Evolutionary conservation across 305 asterid species (phyloP), one percentile per base, ranked within the genome.

Genomic region (Euphrasia arctica): DNA sequence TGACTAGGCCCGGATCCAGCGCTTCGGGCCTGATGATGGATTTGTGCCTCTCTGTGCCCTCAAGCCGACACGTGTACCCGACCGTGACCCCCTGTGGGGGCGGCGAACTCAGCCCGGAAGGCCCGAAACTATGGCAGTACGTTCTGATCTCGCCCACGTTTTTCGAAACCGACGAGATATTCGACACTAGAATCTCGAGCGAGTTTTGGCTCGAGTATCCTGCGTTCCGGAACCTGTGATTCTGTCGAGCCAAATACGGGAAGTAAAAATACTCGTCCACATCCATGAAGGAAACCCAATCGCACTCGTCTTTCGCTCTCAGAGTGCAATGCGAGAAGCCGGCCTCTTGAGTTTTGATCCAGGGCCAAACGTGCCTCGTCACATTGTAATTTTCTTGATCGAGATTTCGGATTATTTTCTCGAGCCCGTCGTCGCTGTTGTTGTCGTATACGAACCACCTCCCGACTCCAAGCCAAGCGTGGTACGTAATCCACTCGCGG

Each of bases 291-390:
- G 85, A 89, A 41, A 89, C 90, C 96, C 95, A 86, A 12, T 84
- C 77, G 14, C 95, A 86, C 0, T 74, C 72, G 42, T 72, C 82
- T 45, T 82, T 65, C 0, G 95, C 90, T 54, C 82, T 77, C 60
- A 89, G 28, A 0, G 90, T 89, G 55, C 96, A 89, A 48, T 89
- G 92, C 2, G 95, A 76, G 32, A 89, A 80, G 2, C 96, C 95
- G 0, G 92, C 92, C 66, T 89, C 96, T 22, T 89, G 96, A 9
- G 85, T 78, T 72, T 89, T 89, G 74, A 84, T 76, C 96, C 96
- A 89, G 2, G 95, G 95, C 96, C 96, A 89, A 11, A 73, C 60
- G 36, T 80, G 85, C 5, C 85, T 75, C 0, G 81, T 67, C 5
- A 86, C 60, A 2, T 84, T 86, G 51, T 79, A 75, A n/a, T 65